Base-by-base conservation (phyloP, 176 grass and related monocot species). In the Dendrocalamus sinicus region DNA sequence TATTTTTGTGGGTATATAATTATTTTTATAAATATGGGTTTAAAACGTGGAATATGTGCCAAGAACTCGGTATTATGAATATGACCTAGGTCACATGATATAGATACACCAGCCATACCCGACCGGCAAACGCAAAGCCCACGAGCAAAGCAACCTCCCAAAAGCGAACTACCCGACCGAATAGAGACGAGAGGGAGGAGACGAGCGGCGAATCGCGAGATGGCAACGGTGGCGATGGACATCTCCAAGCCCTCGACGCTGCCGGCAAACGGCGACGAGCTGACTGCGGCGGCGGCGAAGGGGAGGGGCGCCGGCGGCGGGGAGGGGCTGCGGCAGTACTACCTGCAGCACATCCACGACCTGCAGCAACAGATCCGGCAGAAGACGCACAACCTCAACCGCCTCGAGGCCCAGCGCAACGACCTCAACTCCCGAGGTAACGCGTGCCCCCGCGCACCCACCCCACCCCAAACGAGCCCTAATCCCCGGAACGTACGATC, bases 321-420 rank as follows among this genome's bases (percentile, higher is more conserved):
- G 24, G 89, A 95, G 62, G 96, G 92, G 9, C 88, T 94, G 86
- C 68, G 89, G 66, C 92, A 87, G 88, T 99, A 99, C 80, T 96
- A 99, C 81, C 32, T 84, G 75, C 92, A 96, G 75, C 93, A 92
- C 60, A 92, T 94, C 87, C 92, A 96, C 72, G 96, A 99, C 63
- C 72, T 96, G 30, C 82, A 83, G 76, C 93, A 90, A 20, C 86
- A 84, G 63, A 48, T 91, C 70, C 89, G 87, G 30, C 90, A 91
- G 76, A 95, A 91, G 92, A 92, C 41, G 32, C 70, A 96, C 75
- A 88, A 99, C 84, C 93, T 94, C 79, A 84, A 89, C 83, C 92
- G 93, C 73, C 93, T 90, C 23, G 93, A 96, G 87, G 93, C 93
- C 80, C 88, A 94, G 88, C 81, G 96, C 22, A 99, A 99, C 93